phyloP scores from a whole-genome alignment of 2,329 filamentous ascomycete species.

The Immersiporthe knoxdaviesiana region DNA sequence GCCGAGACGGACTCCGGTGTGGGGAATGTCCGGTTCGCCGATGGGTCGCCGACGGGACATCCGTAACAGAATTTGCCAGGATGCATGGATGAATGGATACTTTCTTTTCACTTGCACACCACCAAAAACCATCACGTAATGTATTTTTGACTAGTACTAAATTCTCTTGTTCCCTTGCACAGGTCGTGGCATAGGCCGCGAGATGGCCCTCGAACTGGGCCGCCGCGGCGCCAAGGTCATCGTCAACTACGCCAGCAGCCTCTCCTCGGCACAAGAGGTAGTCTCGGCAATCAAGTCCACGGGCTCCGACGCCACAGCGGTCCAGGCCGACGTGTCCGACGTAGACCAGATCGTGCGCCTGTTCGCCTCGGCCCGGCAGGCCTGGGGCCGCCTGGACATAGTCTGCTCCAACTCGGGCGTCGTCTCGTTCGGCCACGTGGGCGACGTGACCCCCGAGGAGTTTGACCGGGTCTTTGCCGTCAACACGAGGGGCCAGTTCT shows the following conservation, averaged over 20 bases:
- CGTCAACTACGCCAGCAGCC: conserved; percentile 70
- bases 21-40: conserved; percentile 21
- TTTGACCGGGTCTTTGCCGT: conserved; percentile 72
- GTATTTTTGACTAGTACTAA: not conserved
- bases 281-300: conserved; percentile 68
- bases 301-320: conserved; percentile 64
- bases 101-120: not conserved
- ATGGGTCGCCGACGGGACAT: not conserved
- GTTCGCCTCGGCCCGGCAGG: conserved; percentile 64
- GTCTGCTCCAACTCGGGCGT: conserved; percentile 73
- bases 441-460: conserved; percentile 71
- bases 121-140: not conserved
- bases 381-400: conserved; percentile 71
- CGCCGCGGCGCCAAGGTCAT: conserved; percentile 67
- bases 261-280: conserved; percentile 65
- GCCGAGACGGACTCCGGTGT: conserved; percentile 15
- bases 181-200: conserved; percentile 68
- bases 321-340: conserved; percentile 71
- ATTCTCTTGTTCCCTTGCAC: not conserved
- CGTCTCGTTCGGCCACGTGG: conserved; percentile 69
- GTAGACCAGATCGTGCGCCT: conserved; percentile 64
- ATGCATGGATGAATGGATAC: not conserved
- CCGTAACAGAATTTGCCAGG: not conserved
- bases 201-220: conserved; percentile 68
- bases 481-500: conserved; percentile 72